Evolutionary conservation across 202 grass and related monocot species (phyloP), one percentile per base, ranked within the genome.

Genomic region (Digitaria exilis): DNA sequence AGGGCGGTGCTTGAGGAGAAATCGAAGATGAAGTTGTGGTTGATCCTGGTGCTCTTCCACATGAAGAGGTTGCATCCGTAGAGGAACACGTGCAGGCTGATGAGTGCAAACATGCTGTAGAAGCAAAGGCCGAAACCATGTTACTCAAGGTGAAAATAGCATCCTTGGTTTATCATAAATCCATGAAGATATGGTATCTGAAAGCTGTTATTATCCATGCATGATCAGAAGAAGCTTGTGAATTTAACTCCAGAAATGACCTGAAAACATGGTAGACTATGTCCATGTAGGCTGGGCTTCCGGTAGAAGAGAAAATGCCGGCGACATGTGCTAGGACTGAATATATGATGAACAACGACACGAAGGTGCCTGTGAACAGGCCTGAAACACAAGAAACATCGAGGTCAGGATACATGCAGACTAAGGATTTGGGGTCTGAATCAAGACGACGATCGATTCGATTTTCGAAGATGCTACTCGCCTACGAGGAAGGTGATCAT

Each of bases 21-120:
- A 28, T 95, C 92, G 2, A 98, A 98, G 34, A 98, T 95, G 89
- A 95, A 98, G 18, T 98, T 95, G 76, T 84, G 35, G 77, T 88
- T 98, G 43, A 98, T 98, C 73, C 95, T 69, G 31, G 92, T 93
- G 69, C 73, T 84, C 69, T 91, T 95, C 95, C 95, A 98, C 87
- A 93, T 82, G 84, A 95, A 91, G 17, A 98, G 81, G 69, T 98
- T 93, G 84, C 95, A 98, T 1, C 95, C 95, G n/a, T 98, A 98
- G 10, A 98, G 67, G 82, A 98, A 98, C 84, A 90, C 82, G 64
- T 98, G 95, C 64, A 98, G 39, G 80, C 92, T 95, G 57, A 98
- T 88, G 19, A 98, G 92, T 9, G 95, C 87, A 58, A 98, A 95
- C 89, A 93, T 91, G 70, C 95, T 98, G 90, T 68, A 80, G 21